phyloP scores from a whole-genome alignment of 495 filamentous ascomycete genomes.

The Daldinia caldariorum region DNA sequence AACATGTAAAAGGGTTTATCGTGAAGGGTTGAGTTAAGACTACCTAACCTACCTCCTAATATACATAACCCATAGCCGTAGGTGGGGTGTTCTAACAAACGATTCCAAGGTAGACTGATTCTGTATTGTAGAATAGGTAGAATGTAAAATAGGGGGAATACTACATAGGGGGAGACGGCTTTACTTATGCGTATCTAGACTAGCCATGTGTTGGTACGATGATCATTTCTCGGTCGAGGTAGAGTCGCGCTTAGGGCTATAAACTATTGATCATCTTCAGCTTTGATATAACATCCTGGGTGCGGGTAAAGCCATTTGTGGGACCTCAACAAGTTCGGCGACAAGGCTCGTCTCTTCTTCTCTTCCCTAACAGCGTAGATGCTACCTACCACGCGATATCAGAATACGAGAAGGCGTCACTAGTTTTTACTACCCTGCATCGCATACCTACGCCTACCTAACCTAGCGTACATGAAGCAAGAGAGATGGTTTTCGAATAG shows the following conservation, averaged over 20 bases:
- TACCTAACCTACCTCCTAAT: background rate
- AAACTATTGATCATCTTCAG: constrained; percentile 1
- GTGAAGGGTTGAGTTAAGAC: background rate
- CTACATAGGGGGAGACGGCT: constrained; percentile 11
- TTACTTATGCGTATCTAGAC: constrained; percentile 3
- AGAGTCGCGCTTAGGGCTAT: constrained; percentile 10
- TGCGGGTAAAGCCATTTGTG: constrained; percentile 22
- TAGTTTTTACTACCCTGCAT: constrained; percentile 11
- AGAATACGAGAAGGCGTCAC: background rate
- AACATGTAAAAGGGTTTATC: background rate
- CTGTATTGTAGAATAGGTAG: background rate
- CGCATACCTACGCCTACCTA: constrained; percentile 12
- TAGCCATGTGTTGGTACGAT: constrained; percentile 11
- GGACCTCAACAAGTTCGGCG: constrained; percentile 14
- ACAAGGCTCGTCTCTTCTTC: background rate
- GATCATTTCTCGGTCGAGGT: constrained; percentile 31
- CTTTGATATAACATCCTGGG: constrained; percentile 10
- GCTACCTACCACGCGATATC: background rate
- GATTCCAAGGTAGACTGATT: too few species aligned
- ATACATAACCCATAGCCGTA: too few species aligned
- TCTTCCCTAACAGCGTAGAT: background rate
- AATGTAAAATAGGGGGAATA: constrained; percentile 2
- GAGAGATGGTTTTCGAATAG: constrained; percentile 14
- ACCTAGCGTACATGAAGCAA: constrained; percentile 13
- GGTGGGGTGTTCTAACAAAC: too few species aligned